phyloP scores from a whole-genome alignment of 257 asterid genomes.

The Solanum arcanum region DNA sequence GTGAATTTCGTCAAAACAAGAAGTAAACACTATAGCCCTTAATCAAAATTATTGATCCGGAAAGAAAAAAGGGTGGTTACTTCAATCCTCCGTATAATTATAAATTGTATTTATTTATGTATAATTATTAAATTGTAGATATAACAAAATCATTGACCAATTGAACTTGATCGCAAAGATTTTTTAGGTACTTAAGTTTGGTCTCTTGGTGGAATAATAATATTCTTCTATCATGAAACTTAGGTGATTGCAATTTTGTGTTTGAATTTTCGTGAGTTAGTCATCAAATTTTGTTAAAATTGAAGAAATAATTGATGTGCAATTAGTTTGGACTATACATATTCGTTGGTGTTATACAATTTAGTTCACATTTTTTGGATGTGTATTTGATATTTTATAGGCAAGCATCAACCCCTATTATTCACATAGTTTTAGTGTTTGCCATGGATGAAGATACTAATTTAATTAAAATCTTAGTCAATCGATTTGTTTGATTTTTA shows the following conservation, averaged over 20 bases:
- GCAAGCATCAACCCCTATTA: not conserved
- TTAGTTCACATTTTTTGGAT: not conserved
- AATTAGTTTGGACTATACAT: not conserved
- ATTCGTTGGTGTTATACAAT: not conserved
- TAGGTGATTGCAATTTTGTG: not conserved
- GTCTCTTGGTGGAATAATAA: not conserved
- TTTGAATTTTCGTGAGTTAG: not conserved
- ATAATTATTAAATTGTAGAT: not conserved
- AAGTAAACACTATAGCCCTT: slow-evolving; percentile 6
- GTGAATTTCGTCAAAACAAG: slow-evolving; percentile 9
- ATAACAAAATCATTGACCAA: not conserved
- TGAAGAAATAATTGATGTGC: not conserved
- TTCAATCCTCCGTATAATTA: not conserved
- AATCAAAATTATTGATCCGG: not conserved
- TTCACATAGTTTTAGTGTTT: not conserved
- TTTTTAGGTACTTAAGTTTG: not conserved
- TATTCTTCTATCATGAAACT: not conserved
- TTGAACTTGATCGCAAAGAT: not conserved
- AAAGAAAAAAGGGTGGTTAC: not conserved
- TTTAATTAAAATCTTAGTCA: no score
- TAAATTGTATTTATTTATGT: not conserved
- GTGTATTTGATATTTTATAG: not conserved
- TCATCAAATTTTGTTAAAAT: not conserved
- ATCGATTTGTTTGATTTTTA: not conserved
- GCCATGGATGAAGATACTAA: not conserved